Evolutionary conservation across 2,329 filamentous ascomycete species (phyloP), one percentile per base, ranked within the genome.

Genomic region (Penicillium sp.): DNA sequence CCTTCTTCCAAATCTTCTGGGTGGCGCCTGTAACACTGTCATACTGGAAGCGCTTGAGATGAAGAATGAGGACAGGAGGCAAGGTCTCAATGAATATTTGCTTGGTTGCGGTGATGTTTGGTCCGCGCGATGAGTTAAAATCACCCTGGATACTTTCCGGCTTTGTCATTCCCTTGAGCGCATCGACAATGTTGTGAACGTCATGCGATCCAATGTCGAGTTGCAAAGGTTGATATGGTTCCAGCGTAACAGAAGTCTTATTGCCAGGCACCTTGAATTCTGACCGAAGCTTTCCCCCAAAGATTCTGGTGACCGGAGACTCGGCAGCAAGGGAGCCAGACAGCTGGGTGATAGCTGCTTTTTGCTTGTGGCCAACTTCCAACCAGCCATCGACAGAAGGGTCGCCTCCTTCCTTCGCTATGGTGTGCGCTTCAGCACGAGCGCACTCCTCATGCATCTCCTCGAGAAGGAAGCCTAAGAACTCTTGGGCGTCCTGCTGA

Each of bases 1-100:
- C 82, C 78, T 93, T 96, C 79, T 97, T 99, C 90, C 93, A 97
- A 61, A 97, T 96, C 80, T 99, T 99, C 68, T 96, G 88, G 0
- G 91, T 96, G 25, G 91, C 91, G 42, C 79, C 79, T 7, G 88
- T 89, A 55, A 88, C 84, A 58, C 87, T 90, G 67, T 97, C 91
- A 67, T 96, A 97, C 67, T 97, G 91, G 80, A 99, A 99, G 42
- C 94, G 90, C 78, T 99, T 99, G 40, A 99, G 82, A 69, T 99
- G 94, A 9, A 99, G 82, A 51, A 97, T 96, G 12, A 99, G 83
- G 4, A 97, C 90, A 0, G 91, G 90, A 0, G 94, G 94, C 16
- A 97, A 80, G 1, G 86, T 90, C 67, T 97, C 93, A 60, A 99
- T 96, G 64, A 95, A 91, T 2, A 96, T 87, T 73, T 97, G 94